Base-by-base conservation (phyloP, 768 basidiomycete species). In the Termitomyces sp. region DNA sequence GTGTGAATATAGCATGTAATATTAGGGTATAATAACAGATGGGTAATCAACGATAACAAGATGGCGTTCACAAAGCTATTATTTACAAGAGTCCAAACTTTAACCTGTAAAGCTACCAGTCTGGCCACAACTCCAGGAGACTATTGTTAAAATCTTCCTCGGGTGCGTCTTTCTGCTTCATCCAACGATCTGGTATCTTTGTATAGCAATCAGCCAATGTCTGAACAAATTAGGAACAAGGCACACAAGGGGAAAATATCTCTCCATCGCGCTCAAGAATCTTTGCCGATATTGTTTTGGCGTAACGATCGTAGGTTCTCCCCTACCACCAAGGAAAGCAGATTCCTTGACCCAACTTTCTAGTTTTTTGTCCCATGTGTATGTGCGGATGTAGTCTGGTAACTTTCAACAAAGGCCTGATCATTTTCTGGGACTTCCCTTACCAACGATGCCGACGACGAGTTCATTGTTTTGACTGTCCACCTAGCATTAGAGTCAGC, bases 271-370 rank as follows among this genome's bases (percentile, higher is more conserved):
- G 60, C 84, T 84, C 58, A 89, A 75, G 70, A 94, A 94, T 33
- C 91, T 81, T 55, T 91, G 88, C 63, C 91, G 80, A 74, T 98
- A 98, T 70, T 95, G 92, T 67, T 87, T 94, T 2, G 96, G 96
- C 3, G 94, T 96, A 26, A 98, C 91, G 64, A 99, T 95, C 0
- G 96, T 98, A 0, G 97, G 96, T 61, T 96, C 96, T 10, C 93
- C 94, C 64, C 85, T 86, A 44, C 82, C 89, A 46, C 92, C 94
- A 23, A 98, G 75, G 71, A 95, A 94, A 0, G 91, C 81, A 2
- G 92, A 87, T 63, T 98, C 97, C 67, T 98, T 99, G 44, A 98
- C 93, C 94, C 93, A 97, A 58, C 88, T 98, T 73, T 98, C 97
- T 17, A 99, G 75, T 63, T 94, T 94, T 76, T 99, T 99, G 75